These are phyloP conservation scores for Coemansia sp. DNA, from an alignment of 192 early-diverging fungal genomes.

Conservation along the genomic window DNA sequence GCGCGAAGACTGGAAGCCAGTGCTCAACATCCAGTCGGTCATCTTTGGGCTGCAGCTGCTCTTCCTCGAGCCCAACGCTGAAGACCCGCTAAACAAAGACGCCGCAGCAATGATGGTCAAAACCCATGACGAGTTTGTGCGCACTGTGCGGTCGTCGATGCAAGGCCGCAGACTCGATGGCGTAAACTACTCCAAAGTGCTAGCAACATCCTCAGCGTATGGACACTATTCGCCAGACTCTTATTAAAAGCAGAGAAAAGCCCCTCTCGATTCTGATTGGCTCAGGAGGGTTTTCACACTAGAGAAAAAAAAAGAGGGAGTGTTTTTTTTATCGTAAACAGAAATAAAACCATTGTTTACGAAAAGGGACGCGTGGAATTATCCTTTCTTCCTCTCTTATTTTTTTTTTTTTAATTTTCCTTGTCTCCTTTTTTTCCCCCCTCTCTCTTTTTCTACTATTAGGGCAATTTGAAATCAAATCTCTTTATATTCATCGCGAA, in stretches of 20 bases:
- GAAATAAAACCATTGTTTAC: conserved; percentile 13
- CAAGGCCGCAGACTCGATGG: conserved; percentile 69
- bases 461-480: neutral
- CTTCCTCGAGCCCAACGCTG: conserved; percentile 92
- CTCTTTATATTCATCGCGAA: neutral
- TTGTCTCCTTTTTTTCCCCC: neutral
- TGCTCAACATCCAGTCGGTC: conserved; percentile 88
- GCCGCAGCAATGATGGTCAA: conserved; percentile 79
- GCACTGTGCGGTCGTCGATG: conserved; percentile 76
- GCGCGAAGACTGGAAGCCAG: conserved; percentile 98
- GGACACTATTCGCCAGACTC: neutral
- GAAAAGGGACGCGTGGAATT: conserved; percentile 10
- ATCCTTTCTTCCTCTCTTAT: conserved; percentile 15
- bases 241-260: neutral
- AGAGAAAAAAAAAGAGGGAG: neutral
- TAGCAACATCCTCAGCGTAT: neutral
- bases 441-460: conserved; percentile 9
- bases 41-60: conserved; percentile 90
- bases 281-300: conserved; percentile 2
- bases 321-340: conserved; percentile 14
- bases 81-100: conserved; percentile 98
- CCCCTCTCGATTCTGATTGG: neutral
- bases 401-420: conserved; percentile 24
- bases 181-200: conserved; percentile 69
- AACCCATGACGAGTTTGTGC: conserved; percentile 69